Base-by-base conservation (phyloP, 176 grass and related monocot species). In the Chrysopogon serrulatus region DNA sequence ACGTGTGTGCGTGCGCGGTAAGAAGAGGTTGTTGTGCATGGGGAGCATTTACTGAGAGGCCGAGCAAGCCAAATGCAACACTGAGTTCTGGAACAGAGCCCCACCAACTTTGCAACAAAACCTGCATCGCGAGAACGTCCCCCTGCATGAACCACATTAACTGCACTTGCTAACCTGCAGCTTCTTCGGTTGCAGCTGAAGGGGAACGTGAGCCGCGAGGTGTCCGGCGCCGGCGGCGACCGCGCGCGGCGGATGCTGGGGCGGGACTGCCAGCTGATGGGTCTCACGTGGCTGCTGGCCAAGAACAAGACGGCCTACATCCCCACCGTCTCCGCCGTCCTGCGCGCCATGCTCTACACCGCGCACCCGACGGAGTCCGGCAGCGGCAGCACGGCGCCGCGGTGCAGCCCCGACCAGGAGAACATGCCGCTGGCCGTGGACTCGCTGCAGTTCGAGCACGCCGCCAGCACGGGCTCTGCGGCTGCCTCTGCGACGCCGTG, bases 211-310 rank as follows among this genome's bases (percentile, higher is more conserved):
- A 86, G 84, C 63, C 85, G 72, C 9, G 83, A 87, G 60, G 89
- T 76, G 31, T 54, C 68, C 56, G 86, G 61, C 61, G 56, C 56
- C 56, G 61, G 49, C 61, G 82, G 86, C 16, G 97, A 99, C 76
- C 88, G 93, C 43, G 94, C 85, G 18, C 70, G 74, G 70, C 83
- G 83, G 87, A 96, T 99, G 93, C 85, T 99, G 54, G 93, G 91
- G 30, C 91, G 92, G 31, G 97, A 99, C 85, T 99, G 97, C 91
- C 97, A 99, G 93, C 93, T 99, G 81, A 99, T 99, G 93, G 97
- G 97, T 1, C 85, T 99, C 84, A 96, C 97, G 12, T 99, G 97
- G 97, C 91, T 99, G 63, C 82, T 99, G 76, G 93, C 90, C 35
- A 88, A 80, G 79, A 99, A 99, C 87, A 99, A 96, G 88, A 92